Evolutionary conservation across 352 stramenopile species (phyloP), one percentile per base, ranked within the genome.

Genomic region (Thraustotheca clavata): DNA sequence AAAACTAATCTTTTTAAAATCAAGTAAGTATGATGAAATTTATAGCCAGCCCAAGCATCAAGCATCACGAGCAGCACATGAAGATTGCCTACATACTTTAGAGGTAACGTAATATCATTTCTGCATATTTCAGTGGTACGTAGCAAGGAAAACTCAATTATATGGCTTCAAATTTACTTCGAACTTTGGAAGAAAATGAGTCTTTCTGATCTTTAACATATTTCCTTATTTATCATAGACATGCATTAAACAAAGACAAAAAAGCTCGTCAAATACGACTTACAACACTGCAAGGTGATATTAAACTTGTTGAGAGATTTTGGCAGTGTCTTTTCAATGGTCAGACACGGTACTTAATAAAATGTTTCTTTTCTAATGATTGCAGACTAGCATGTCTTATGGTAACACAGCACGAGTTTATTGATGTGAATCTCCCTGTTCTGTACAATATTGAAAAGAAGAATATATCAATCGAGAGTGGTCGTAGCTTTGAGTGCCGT

Each of bases 361-460:
- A 38, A 43, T 63, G 22, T 29, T 67, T 9, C 39, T 18, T 41
- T 24, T 5, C 20, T 46, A 29, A 7, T 68, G 6, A 55, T 32
- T 67, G 31, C 49, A 92, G 80, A 20, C 79, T 89, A 67, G 71
- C 75, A 9, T 68, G 87, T 9, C 60, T 76, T 7, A 87, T 82
- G 75, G 66, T 92, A 20, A 80, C 76, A 27, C 67, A 79, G 4
- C 76, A 88, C 36, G 69, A 66, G 3, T 90, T 92, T 57, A 43
- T 72, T 35, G 83, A 90, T 47, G 71, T 92, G 33, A 89, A 92
- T 46, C 48, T 89, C 1, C 74, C 79, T 18, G 60, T 40, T 27
- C 38, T 0, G 16, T 12, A 16, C 4, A 39, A 36, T 32, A 6
- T 3, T 22, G 67, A 3, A 4, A 16, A 43, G 22, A 43, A 43